These are phyloP conservation scores for Xylariaceae sp. DNA, from an alignment of 2,329 filamentous ascomycete genomes.

Conservation along the genomic window DNA sequence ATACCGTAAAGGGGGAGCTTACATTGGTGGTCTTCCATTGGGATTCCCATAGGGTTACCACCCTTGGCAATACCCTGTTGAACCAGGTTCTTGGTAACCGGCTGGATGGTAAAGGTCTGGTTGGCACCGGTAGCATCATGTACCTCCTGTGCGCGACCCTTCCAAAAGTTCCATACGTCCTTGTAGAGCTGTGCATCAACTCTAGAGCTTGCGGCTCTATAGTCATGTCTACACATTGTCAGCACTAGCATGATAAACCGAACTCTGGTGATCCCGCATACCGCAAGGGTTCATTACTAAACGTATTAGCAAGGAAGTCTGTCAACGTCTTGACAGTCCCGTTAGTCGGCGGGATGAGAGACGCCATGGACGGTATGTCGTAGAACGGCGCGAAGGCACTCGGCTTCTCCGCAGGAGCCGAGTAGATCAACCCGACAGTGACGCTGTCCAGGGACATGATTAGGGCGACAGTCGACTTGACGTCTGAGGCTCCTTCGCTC, in stretches of 20 bases:
- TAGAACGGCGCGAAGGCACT: neutral
- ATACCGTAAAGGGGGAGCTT: neutral
- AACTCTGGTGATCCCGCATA: neutral
- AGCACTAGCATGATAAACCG: neutral
- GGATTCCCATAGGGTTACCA: slow-evolving; percentile 19
- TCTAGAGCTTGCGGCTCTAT: slow-evolving; percentile 17
- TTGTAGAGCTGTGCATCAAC: slow-evolving; percentile 24
- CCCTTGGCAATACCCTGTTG: slow-evolving; percentile 9
- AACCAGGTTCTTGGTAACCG: neutral
- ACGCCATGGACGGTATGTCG: neutral
- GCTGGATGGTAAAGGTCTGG: slow-evolving; percentile 17
- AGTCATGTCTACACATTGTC: slow-evolving; percentile 24
- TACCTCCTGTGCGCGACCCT: slow-evolving; percentile 12
- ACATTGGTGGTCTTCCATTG: slow-evolving; percentile 15
- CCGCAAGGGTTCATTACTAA: neutral
- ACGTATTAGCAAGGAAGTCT: neutral
- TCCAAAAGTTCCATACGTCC: slow-evolving; percentile 23
- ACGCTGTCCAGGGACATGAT: neutral
- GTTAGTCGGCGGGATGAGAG: neutral
- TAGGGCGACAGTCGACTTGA: neutral
- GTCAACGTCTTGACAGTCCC: neutral
- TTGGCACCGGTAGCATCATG: slow-evolving; percentile 18
- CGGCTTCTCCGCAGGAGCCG: neutral
- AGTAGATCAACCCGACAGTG: neutral
- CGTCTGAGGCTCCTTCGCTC: neutral